A percentile compares a stretch with the other conserved stretches of the same genome.
phyloP scores from a whole-genome alignment of 2,329 filamentous ascomycete genomes.

The Nemania diffusa region DNA sequence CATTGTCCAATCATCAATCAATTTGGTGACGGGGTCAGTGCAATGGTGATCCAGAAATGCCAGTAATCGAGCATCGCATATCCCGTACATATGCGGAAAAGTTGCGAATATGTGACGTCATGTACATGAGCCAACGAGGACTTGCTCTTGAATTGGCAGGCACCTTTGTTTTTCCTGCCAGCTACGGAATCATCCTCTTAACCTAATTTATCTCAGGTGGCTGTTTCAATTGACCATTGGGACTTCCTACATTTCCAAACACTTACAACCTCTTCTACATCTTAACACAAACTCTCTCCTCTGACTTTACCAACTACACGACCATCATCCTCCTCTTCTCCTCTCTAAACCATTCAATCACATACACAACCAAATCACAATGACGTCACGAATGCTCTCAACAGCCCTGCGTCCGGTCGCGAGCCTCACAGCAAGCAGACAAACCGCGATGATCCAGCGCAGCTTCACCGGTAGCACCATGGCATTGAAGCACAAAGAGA shows the following conservation, averaged over 20 bases:
- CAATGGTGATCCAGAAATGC: not conserved
- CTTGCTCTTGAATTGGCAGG: constrained; percentile 6
- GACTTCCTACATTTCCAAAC: constrained; percentile 14
- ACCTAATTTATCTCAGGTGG: constrained; percentile 17
- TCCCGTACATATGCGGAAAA: constrained; percentile 14
- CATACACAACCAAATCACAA: constrained; percentile 37
- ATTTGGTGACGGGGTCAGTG: not conserved
- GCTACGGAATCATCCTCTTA: constrained; percentile 1
- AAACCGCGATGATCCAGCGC: constrained; percentile 39
- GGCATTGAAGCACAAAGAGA: constrained; percentile 45
- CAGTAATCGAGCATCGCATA: constrained; percentile 9
- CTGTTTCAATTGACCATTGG: constrained; percentile 4
- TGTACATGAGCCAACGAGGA: constrained; percentile 7
- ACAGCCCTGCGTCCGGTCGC: constrained; percentile 40
- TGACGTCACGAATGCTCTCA: constrained; percentile 49
- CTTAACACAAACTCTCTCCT: not conserved
- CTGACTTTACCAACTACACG: not conserved
- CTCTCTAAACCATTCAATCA: not conserved
- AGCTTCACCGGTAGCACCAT: constrained; percentile 42
- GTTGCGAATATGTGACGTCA: constrained; percentile 36
- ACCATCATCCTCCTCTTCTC: not conserved
- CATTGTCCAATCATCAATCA: constrained; percentile 28
- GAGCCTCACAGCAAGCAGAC: constrained; percentile 42
- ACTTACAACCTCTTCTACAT: not conserved
- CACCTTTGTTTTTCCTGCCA: constrained; percentile 2